Evolutionary conservation across 2,329 filamentous ascomycete genomes (phyloP), one percentile per base, ranked within the genome.

Genomic region (Verticillium zaregamsianum): DNA sequence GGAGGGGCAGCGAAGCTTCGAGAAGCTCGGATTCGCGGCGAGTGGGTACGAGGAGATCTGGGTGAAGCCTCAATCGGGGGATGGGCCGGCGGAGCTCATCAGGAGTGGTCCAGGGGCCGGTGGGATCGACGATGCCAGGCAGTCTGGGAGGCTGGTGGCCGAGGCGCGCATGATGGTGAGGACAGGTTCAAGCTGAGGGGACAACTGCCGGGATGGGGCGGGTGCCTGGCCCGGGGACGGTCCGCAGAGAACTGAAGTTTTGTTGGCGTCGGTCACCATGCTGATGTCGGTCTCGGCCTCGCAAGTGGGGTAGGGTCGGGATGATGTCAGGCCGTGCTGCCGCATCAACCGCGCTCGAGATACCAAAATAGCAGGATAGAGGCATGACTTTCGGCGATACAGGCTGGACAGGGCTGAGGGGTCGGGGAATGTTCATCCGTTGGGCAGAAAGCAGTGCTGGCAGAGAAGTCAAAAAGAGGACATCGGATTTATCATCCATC

Each of bases 1-100:
- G 2, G 68, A 67, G 2, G 72, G 71, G 5, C 65, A 65, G n/a
- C 67, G 64, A 40, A 65, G 65, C n/a, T 74, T 72, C 57, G 59
- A 66, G 12, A 66, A 66, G 32, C 54, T 73, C 37, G 70, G 68
- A 0, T 72, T 72, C 37, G 54, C 58, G 32, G 59, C 68, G 1
- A 74, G 71, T 1, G 71, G 72, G 14, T 73, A 74, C 35, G 62
- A 66, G 23, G 72, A 74, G 59, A 59, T 67, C 1, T 72, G 71
- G 63, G 57, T 66, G 17, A 25, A 32, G 31, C 5, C 45, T 52
- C 45, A 3, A 31, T 62, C 31, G 23, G 25, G 25, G 15, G 28
- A 55, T 57, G 58, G 56, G 14, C 49, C 54, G 25, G 33, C 57
- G 11, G 62, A 61, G 23, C 60, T 58, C 58, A 54, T 52, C 6